A percentile compares a stretch with the other conserved stretches of the same genome.
phyloP scores from a whole-genome alignment of 805 yeast species.

The Kodamaea fukazawae region DNA sequence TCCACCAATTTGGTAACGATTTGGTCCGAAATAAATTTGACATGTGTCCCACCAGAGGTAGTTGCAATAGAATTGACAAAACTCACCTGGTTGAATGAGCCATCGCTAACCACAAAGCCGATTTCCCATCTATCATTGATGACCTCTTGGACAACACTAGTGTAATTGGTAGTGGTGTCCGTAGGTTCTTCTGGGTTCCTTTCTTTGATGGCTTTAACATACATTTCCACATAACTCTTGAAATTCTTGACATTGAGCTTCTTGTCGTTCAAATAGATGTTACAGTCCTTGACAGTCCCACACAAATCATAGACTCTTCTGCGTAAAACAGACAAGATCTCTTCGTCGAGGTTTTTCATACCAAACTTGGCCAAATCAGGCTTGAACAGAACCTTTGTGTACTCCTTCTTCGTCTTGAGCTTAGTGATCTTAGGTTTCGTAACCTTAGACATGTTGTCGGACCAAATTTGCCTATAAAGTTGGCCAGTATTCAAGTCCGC shows the following conservation, averaged over 20 bases:
- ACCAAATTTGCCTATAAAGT: slow-evolving; percentile 81
- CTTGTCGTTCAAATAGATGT: slow-evolving; percentile 74
- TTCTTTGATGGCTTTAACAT: slow-evolving; percentile 70
- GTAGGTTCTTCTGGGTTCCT: slow-evolving; percentile 36
- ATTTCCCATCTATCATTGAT: slow-evolving; percentile 91
- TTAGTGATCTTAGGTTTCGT: slow-evolving; percentile 70
- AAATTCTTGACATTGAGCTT: slow-evolving; percentile 68
- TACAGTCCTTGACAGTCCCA: slow-evolving; percentile 85
- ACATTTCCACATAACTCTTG: slow-evolving; percentile 86
- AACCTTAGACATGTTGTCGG: slow-evolving; percentile 75
- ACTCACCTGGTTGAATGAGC: slow-evolving; percentile 87
- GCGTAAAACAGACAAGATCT: slow-evolving; percentile 76
- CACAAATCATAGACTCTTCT: slow-evolving; percentile 95
- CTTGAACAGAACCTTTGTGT: slow-evolving; percentile 79
- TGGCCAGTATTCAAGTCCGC: slow-evolving; percentile 67
- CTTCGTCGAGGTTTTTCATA: slow-evolving; percentile 82
- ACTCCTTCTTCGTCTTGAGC: slow-evolving; percentile 63
- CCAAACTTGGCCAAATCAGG: slow-evolving; percentile 85
- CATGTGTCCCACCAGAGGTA: slow-evolving; percentile 95
- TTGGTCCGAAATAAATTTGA: slow-evolving; percentile 80
- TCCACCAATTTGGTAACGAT: slow-evolving; percentile 75
- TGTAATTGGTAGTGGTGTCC: slow-evolving; percentile 34
- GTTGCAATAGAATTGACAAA: slow-evolving; percentile 98
- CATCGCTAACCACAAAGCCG: slow-evolving; percentile 92
- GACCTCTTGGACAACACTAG: slow-evolving; percentile 69